Evolutionary conservation across 2,329 filamentous ascomycete species (phyloP).

Genomic region (Xylariaceae sp.): DNA sequence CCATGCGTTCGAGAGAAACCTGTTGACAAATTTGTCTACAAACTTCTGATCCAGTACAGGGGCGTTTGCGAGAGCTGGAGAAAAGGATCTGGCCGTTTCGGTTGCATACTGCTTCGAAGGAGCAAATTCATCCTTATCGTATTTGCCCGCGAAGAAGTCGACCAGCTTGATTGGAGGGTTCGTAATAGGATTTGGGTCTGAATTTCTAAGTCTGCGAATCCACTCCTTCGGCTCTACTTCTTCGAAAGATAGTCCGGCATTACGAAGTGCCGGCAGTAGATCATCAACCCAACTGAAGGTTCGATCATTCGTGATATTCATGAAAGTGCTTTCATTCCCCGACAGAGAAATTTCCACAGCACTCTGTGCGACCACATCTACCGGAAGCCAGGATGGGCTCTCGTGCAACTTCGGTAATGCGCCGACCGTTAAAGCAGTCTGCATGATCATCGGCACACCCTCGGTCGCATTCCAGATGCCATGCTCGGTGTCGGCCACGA

Average conservation of each 20-base stretch:
- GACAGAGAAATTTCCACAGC: conserved; percentile 37
- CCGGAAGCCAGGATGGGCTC: conserved; percentile 42
- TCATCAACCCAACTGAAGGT: conserved; percentile 48
- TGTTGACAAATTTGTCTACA: no score
- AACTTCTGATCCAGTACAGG: conserved; percentile 8
- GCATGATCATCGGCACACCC: conserved; percentile 50
- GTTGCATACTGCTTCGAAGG: conserved; percentile 6
- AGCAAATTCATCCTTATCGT: conserved; percentile 7
- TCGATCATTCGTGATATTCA: conserved; percentile 47
- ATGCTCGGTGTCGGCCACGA: conserved; percentile 43
- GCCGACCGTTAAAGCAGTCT: conserved; percentile 40
- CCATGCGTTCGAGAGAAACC: no score
- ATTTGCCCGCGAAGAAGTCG: conserved; percentile 49
- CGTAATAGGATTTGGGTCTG: conserved; percentile 39
- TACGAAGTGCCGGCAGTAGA: conserved; percentile 45
- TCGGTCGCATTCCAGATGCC: conserved; percentile 50
- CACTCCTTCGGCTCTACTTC: conserved; percentile 41
- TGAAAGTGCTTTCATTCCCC: conserved; percentile 31
- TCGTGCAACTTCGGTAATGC: conserved; percentile 44
- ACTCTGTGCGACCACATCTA: conserved; percentile 40
- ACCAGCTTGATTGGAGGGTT: conserved; percentile 52
- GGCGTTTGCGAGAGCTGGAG: background rate
- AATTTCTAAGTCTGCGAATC: conserved; percentile 40
- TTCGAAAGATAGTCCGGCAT: conserved; percentile 42
- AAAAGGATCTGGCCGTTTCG: conserved; percentile 2